These are phyloP conservation scores for Aspergillus sp. DNA, from an alignment of 2,329 filamentous ascomycete genomes.

Conservation along the genomic window DNA sequence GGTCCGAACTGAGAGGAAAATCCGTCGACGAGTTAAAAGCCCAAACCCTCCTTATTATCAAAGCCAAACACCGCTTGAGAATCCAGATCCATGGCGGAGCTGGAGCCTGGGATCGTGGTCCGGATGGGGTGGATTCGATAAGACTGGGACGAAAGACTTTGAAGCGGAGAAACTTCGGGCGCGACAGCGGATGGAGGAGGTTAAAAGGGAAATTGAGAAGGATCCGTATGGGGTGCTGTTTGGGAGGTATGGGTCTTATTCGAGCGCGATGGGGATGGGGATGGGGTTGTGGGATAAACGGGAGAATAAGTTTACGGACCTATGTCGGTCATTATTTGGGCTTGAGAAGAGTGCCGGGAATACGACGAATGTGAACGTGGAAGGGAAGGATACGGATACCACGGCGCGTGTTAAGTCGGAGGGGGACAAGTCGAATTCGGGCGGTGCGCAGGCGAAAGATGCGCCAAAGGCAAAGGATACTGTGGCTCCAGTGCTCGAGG, in stretches of 20 bases:
- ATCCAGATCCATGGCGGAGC: neutral
- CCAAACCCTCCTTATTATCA: neutral
- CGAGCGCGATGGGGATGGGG: constrained; percentile 6
- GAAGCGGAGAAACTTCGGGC: constrained; percentile 16
- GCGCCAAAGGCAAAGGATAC: no score
- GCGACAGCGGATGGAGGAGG: constrained; percentile 28
- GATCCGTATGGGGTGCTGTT: constrained; percentile 38
- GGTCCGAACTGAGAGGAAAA: neutral
- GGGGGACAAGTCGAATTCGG: neutral
- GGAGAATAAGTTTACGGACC: constrained; percentile 21
- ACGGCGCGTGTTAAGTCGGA: constrained; percentile 1
- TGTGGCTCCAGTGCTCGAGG: no score
- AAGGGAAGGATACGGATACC: constrained; percentile 2
- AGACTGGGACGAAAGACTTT: constrained; percentile 7
- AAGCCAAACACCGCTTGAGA: neutral
- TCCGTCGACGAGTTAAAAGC: neutral
- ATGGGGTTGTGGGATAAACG: constrained; percentile 9
- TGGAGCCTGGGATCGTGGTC: constrained; percentile 2
- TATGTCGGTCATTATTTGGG: constrained; percentile 25
- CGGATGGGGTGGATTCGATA: constrained; percentile 1
- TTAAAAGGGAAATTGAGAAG: constrained; percentile 28
- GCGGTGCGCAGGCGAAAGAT: neutral
- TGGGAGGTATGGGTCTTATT: constrained; percentile 19
- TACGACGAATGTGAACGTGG: neutral
- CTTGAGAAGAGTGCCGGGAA: constrained; percentile 1